Conservation (phyloP, 1,139 yeast species). For the Candida freyschussii region DNA sequence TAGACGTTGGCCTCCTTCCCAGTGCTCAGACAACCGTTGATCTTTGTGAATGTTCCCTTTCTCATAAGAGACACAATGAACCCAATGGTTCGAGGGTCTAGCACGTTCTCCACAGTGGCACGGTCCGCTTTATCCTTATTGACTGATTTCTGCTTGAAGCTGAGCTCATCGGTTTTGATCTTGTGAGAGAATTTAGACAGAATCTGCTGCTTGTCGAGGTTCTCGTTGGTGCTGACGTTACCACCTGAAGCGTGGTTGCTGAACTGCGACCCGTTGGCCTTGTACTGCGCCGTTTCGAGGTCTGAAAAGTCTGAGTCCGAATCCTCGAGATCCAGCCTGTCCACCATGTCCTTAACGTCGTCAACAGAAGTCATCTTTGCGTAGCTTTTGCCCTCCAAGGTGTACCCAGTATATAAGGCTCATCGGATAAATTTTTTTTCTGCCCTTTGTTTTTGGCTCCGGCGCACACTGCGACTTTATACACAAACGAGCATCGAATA, state of each 20-base stretch:
- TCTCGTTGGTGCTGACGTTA: slow-evolving; percentile 10
- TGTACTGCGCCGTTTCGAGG: slow-evolving; percentile 1
- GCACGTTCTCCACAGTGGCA: slow-evolving; percentile 94
- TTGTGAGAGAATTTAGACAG: slow-evolving; percentile 57
- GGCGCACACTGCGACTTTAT: too few relatives aligned
- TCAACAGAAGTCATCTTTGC: too few relatives aligned
- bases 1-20: slow-evolving; percentile 99
- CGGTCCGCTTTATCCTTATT: slow-evolving; percentile 83
- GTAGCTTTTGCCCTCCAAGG: too few relatives aligned
- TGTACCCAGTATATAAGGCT: too few relatives aligned
- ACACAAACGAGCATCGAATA: too few relatives aligned
- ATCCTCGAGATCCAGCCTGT: slow-evolving; percentile 3
- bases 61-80: slow-evolving; percentile 78
- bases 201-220: slow-evolving; percentile 50
- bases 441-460: too few relatives aligned
- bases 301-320: slow-evolving; percentile 5
- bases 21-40: slow-evolving; percentile 92
- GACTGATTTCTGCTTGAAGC: slow-evolving; percentile 50
- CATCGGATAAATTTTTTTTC: too few relatives aligned
- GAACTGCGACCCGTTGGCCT: background rate
- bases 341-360: too few relatives aligned
- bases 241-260: slow-evolving; percentile 3
- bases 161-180: slow-evolving; percentile 54
- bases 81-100: slow-evolving; percentile 89
- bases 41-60: slow-evolving; percentile 75